phyloP scores from a whole-genome alignment of 176 grass and related monocot genomes.

The Neostapfia colusana region DNA sequence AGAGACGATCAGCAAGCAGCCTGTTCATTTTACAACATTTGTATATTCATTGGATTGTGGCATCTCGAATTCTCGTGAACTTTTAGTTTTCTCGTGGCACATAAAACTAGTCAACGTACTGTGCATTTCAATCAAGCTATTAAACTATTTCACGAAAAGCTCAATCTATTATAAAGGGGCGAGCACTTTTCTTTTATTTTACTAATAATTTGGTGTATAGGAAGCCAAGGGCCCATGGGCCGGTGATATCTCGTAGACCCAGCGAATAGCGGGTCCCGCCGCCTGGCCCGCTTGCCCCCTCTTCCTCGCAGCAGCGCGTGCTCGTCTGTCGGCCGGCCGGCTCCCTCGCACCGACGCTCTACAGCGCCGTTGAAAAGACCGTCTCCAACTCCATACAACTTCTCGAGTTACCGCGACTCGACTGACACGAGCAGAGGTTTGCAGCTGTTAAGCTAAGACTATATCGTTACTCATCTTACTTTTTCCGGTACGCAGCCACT shows the following conservation, averaged over 20 bases:
- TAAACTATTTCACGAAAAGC: too few species aligned
- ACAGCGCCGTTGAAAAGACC: conserved; percentile 48
- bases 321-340: conserved; percentile 42
- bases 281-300: conserved; percentile 36
- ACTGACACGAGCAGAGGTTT: conserved; percentile 18
- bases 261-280: conserved; percentile 34
- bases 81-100: too few species aligned
- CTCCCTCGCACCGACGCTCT: conserved; percentile 31
- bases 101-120: too few species aligned
- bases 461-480: background rate
- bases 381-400: background rate
- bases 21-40: too few species aligned
- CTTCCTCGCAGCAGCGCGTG: conserved; percentile 52
- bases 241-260: conserved; percentile 35
- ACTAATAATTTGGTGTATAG: too few species aligned
- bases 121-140: too few species aligned
- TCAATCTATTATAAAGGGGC: too few species aligned
- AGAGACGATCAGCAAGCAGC: background rate
- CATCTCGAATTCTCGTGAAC: too few species aligned
- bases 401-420: background rate
- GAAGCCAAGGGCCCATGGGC: conserved; percentile 27
- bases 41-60: too few species aligned
- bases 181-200: too few species aligned
- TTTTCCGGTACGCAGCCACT: too few species aligned
- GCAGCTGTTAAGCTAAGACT: background rate